phyloP scores from a whole-genome alignment of 768 basidiomycete genomes.

The Dioszegia hungarica region DNA sequence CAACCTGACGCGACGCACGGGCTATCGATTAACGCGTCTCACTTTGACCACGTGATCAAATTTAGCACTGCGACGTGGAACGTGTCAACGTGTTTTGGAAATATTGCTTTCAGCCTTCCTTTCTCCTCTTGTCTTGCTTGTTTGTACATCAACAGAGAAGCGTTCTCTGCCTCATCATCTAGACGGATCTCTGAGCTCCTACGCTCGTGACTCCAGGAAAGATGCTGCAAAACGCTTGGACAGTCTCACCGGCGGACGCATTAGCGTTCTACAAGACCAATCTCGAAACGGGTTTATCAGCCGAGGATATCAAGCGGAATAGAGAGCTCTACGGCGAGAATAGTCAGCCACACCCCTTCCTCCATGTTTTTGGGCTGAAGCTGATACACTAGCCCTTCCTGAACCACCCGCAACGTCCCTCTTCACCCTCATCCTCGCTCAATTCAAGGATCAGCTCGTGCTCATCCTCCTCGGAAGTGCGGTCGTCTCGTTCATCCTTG shows the following conservation, averaged over 20 bases:
- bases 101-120: too few species aligned
- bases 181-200: too few species aligned
- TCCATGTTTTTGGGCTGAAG: constrained; percentile 6
- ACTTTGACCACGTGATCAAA: too few species aligned
- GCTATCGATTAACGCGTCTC: too few species aligned
- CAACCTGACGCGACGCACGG: too few species aligned
- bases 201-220: too few species aligned
- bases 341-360: constrained; percentile 19
- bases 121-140: neutral
- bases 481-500: constrained; percentile 85
- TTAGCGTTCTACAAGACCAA: constrained; percentile 71
- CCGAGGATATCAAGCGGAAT: constrained; percentile 66
- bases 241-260: constrained; percentile 62
- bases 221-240: constrained; percentile 62
- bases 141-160: too few species aligned
- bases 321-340: constrained; percentile 80
- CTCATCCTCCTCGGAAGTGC: constrained; percentile 93
- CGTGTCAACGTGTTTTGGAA: too few species aligned
- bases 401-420: constrained; percentile 86
- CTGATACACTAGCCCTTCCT: constrained; percentile 65
- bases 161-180: too few species aligned
- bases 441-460: constrained; percentile 98
- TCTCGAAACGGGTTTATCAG: constrained; percentile 59
- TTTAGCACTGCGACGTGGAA: too few species aligned
- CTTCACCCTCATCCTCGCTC: constrained; percentile 93